Percentiles rank a stretch among this genome's conserved stretches.
These are phyloP conservation scores for Globisporangium cystogenes DNA, from an alignment of 352 stramenopile species.

Conservation along the genomic window DNA sequence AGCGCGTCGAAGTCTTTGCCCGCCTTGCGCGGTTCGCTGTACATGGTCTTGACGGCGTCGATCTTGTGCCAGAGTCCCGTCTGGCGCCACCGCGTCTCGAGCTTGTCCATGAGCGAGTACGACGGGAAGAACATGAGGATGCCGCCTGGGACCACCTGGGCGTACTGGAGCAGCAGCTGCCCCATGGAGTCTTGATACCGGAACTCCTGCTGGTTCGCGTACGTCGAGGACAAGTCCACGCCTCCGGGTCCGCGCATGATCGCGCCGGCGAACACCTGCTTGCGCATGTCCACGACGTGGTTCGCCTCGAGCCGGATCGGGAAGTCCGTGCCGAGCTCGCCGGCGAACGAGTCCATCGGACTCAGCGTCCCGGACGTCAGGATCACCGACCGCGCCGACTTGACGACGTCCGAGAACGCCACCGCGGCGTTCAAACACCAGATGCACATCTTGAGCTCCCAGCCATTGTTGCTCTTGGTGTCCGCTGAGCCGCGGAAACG, in stretches of 20 bases:
- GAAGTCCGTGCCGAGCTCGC: constrained; percentile 76
- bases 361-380: constrained; percentile 82
- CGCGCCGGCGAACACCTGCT: constrained; percentile 73
- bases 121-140: constrained; percentile 87
- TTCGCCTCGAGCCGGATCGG: constrained; percentile 79
- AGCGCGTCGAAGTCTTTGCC: constrained; percentile 81
- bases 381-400: constrained; percentile 63
- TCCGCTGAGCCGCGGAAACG: constrained; percentile 16
- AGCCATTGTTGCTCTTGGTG: constrained; percentile 19
- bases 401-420: constrained; percentile 74
- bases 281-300: constrained; percentile 85
- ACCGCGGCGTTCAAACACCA: constrained; percentile 85
- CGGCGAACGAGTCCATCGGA: constrained; percentile 85
- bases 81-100: constrained; percentile 57
- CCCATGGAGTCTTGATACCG: constrained; percentile 81
- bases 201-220: constrained; percentile 77
- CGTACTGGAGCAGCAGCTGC: constrained; percentile 65
- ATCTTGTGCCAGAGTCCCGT: constrained; percentile 63
- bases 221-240: constrained; percentile 73
- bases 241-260: constrained; percentile 62
- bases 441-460: constrained; percentile 77
- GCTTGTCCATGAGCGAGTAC: constrained; percentile 75
- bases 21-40: constrained; percentile 58
- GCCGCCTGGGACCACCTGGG: constrained; percentile 59
- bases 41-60: constrained; percentile 55